phyloP scores from a whole-genome alignment of 129 eudicot genomes.

The Glebionis coronaria region DNA sequence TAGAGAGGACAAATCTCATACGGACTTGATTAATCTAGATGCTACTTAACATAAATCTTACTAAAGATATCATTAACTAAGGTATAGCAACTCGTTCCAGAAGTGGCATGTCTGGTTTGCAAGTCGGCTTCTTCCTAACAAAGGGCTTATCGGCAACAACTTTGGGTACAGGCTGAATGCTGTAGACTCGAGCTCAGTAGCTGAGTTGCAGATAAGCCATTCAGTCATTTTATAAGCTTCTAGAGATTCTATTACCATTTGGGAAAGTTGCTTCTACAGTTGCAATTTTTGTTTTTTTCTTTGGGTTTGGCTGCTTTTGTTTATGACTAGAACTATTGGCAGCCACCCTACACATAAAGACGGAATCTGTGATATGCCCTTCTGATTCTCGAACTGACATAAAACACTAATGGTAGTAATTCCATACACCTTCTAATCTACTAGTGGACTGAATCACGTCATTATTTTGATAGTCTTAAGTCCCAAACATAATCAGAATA shows the following conservation, averaged over 20 bases:
- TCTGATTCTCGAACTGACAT: too few relatives aligned
- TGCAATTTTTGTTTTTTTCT: too few relatives aligned
- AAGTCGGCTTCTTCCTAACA: constrained; percentile 35
- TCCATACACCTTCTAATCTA: too few relatives aligned
- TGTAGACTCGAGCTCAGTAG: constrained; percentile 37
- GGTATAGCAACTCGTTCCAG: not conserved
- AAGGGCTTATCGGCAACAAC: constrained; percentile 39
- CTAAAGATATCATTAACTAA: not conserved
- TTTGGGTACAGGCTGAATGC: constrained; percentile 26
- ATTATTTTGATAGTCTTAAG: too few relatives aligned
- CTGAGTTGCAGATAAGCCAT: constrained; percentile 36
- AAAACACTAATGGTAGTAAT: too few relatives aligned
- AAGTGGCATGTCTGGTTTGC: constrained; percentile 14
- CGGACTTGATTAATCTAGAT: constrained; percentile 10
- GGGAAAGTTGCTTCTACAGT: constrained; percentile 10
- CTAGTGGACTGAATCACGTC: too few relatives aligned
- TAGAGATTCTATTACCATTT: not conserved
- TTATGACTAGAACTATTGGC: too few relatives aligned
- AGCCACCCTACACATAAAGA: too few relatives aligned
- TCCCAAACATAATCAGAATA: too few relatives aligned
- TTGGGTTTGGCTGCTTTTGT: too few relatives aligned
- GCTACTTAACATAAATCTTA: not conserved
- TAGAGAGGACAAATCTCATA: constrained; percentile 1
- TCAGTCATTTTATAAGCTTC: constrained; percentile 21
- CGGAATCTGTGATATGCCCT: too few relatives aligned